phyloP scores from a whole-genome alignment of 202 grass and related monocot genomes.

The Dendrocalamus latiflorus region DNA sequence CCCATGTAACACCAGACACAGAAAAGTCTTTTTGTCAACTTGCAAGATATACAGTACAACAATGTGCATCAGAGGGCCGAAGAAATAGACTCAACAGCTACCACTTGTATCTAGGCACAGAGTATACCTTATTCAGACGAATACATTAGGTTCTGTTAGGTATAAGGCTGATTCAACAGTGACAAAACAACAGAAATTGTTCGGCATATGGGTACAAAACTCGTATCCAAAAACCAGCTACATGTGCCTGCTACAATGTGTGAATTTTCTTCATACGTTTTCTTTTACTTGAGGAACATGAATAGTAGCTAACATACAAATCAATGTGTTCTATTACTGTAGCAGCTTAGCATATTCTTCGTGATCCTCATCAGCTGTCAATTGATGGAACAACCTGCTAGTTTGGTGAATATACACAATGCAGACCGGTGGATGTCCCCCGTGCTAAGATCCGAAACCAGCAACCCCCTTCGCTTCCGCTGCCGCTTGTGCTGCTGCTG shows the following conservation, averaged over 20 bases:
- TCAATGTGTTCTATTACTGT: conserved; percentile 29
- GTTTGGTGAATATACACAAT: conserved; percentile 39
- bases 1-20: not conserved
- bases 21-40: not conserved
- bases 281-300: conserved; percentile 10
- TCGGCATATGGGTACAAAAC: conserved; percentile 26
- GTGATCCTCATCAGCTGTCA: conserved; percentile 5
- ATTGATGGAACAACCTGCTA: conserved; percentile 29
- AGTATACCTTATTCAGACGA: conserved; percentile 17
- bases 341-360: conserved; percentile 23
- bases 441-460: conserved; percentile 58
- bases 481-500: conserved; percentile 61
- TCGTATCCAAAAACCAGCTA: conserved; percentile 25
- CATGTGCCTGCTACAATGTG: conserved; percentile 33
- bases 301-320: conserved; percentile 22
- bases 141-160: not conserved
- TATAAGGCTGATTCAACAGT: not conserved
- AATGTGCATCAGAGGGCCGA: not conserved
- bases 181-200: conserved; percentile 18
- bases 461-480: conserved; percentile 80
- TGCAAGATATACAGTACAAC: not conserved
- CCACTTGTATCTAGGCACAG: not conserved
- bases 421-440: conserved; percentile 1
- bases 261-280: conserved; percentile 7
- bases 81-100: not conserved